Conservation (phyloP, 331 rosid genomes). For the Quercus phellos region DNA sequence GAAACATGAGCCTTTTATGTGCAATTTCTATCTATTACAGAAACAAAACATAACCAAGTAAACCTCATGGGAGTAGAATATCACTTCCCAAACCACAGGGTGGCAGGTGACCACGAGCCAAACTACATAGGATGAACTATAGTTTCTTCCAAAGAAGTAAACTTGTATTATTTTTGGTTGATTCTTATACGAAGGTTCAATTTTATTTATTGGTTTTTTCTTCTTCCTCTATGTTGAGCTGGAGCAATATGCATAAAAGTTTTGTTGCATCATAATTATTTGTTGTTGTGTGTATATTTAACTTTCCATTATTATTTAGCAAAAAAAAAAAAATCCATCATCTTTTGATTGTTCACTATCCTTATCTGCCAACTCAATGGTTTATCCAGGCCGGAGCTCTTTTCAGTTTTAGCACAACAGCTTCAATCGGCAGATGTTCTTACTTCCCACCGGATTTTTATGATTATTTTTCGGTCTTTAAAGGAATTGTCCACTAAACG, state of each 20-base stretch:
- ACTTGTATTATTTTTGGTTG: neutral
- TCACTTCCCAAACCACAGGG: neutral
- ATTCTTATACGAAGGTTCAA: neutral
- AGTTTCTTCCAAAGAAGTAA: neutral
- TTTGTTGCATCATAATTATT: conserved; percentile 9
- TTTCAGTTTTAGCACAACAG: conserved; percentile 70
- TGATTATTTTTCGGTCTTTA: conserved; percentile 73
- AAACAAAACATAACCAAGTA: neutral
- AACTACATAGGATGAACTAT: neutral
- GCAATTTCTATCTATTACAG: neutral
- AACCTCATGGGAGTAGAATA: neutral
- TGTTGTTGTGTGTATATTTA: conserved; percentile 4
- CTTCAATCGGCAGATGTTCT: conserved; percentile 81
- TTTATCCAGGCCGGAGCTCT: conserved; percentile 84
- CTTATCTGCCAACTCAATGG: conserved; percentile 37
- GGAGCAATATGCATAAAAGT: neutral
- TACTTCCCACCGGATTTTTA: conserved; percentile 77
- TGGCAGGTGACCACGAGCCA: neutral
- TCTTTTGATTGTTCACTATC: conserved; percentile 12
- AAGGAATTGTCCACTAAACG: conserved; percentile 92
- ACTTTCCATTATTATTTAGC: neutral
- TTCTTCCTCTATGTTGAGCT: conserved; percentile 8
- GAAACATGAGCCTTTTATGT: neutral
- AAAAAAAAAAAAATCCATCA: neutral
- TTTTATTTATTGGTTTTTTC: conserved; percentile 1